Percentiles rank a stretch among this genome's conserved stretches.
phyloP scores from a whole-genome alignment of 768 basidiomycete species.

The Suillus weaverae region DNA sequence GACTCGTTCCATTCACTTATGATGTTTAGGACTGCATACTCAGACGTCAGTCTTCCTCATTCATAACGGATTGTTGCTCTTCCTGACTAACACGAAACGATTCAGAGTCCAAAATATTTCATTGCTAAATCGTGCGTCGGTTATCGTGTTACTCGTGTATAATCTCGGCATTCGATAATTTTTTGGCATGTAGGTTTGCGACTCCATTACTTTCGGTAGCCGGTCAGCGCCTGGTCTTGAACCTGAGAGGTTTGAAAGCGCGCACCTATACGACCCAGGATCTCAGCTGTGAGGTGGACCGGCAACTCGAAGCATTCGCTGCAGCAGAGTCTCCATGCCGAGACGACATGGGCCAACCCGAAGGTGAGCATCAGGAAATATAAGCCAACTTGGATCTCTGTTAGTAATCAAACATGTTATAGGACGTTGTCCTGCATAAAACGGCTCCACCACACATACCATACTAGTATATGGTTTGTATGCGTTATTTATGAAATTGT shows the following conservation, averaged over 20 bases:
- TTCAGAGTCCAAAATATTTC: conserved; percentile 9
- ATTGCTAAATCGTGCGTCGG: conserved; percentile 1
- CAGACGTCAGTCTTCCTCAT: not conserved
- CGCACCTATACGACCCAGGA: conserved; percentile 9
- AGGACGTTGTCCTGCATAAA: not conserved
- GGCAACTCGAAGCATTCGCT: conserved; percentile 12
- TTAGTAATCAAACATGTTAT: not conserved
- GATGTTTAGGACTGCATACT: not conserved
- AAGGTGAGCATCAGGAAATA: not conserved
- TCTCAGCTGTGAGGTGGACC: conserved; percentile 20
- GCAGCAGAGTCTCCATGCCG: not conserved
- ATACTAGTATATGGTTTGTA: not conserved
- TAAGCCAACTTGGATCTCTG: not conserved
- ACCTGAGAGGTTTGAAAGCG: conserved; percentile 16
- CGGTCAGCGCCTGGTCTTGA: conserved; percentile 27
- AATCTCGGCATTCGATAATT: not conserved
- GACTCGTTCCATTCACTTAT: not conserved
- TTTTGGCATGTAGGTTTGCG: conserved; percentile 5
- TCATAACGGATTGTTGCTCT: not conserved
- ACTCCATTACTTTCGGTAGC: conserved; percentile 18
- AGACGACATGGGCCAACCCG: not conserved
- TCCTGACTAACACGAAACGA: not conserved
- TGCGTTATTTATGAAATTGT: not conserved
- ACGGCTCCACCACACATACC: not conserved
- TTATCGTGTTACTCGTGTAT: not conserved